These are phyloP conservation scores for Amanita rubescens DNA, from an alignment of 768 basidiomycete species.

Conservation along the genomic window DNA sequence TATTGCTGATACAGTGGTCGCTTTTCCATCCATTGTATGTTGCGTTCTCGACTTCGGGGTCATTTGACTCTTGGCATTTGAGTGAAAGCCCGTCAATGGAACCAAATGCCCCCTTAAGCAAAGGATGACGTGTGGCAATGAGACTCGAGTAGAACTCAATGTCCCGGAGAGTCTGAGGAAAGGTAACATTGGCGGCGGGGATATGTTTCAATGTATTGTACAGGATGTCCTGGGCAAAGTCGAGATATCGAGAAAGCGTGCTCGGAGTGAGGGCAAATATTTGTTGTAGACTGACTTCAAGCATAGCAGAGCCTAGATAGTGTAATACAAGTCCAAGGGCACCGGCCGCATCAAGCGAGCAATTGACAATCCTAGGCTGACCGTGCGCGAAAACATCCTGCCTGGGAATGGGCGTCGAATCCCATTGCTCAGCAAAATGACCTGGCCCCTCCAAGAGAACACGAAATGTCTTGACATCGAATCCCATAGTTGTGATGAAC, in stretches of 20 bases:
- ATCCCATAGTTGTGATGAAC: background rate
- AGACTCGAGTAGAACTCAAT: constrained; percentile 20
- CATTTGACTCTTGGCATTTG: constrained; percentile 23
- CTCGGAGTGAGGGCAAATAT: constrained; percentile 38
- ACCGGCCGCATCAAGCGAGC: constrained; percentile 30
- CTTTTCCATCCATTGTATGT: constrained; percentile 30
- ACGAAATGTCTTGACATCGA: too few species aligned
- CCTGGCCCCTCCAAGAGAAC: too few species aligned
- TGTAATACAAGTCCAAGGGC: constrained; percentile 33
- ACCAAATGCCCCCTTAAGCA: constrained; percentile 32
- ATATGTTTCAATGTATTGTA: constrained; percentile 21
- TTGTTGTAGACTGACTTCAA: constrained; percentile 30
- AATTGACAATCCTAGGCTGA: too few species aligned
- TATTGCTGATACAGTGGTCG: constrained; percentile 29
- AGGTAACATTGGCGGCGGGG: constrained; percentile 24
- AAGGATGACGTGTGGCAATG: constrained; percentile 23
- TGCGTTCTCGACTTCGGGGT: constrained; percentile 21
- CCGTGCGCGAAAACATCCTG: too few species aligned
- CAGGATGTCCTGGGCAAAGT: constrained; percentile 26
- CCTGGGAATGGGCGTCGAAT: too few species aligned
- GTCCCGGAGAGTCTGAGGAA: constrained; percentile 15
- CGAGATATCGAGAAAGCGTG: constrained; percentile 28
- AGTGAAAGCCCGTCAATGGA: constrained; percentile 35
- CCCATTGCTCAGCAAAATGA: too few species aligned
- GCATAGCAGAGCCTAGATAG: constrained; percentile 35